Base-by-base conservation (phyloP, 176 grass and related monocot genomes). In the Carex pumila region DNA sequence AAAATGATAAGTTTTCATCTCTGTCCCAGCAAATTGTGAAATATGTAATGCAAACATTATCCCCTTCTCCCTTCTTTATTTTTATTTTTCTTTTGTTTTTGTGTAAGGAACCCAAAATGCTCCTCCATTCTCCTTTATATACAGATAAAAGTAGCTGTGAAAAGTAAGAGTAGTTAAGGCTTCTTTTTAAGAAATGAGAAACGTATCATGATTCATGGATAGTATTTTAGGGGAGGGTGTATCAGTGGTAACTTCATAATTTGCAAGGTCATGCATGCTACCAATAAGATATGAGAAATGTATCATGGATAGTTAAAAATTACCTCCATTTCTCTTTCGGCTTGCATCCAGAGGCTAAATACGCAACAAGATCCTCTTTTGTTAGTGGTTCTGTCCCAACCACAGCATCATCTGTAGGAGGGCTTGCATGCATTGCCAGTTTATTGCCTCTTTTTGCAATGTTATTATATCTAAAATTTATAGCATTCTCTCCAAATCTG, bases 261-360 rank as follows among this genome's bases (percentile, higher is more conserved):
- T 76, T 55, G 22, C 47, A 76, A 53, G 72, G 19, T 1, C 12
- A 74, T 52, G 49, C 21, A 54, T 31, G 72, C 73, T 32, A 56
- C 32, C 31, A 30, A 55, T 55, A 77, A 56, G 52, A 52, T 7
- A 81, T 61, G 56, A 58, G 56, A 81, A 22, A 13, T 39, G 25
- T 61, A 81, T 45, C 22, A 81, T 49, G 12, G 15, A 60, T 17
- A 85, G 49, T 58, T 43, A 43, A 57, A 79, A 79, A 60, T 79
- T 83, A 98, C 96, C 96, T 95, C 93, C 93, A 95, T 64, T 87
- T 88, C 65, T 95, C 93, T 83, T 93, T 93, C 30, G 91, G 64
- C 83, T 99, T 99, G 87, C 96, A 95, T 12, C 96, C 96, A 61
- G 96, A 95, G 61, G 61, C 89, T 67, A 99, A 89, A 78, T 99